A percentile compares a stretch with the other conserved stretches of the same genome.
These are phyloP conservation scores for Colletotrichum horii DNA, from an alignment of 2,329 filamentous ascomycete genomes.

Conservation along the genomic window DNA sequence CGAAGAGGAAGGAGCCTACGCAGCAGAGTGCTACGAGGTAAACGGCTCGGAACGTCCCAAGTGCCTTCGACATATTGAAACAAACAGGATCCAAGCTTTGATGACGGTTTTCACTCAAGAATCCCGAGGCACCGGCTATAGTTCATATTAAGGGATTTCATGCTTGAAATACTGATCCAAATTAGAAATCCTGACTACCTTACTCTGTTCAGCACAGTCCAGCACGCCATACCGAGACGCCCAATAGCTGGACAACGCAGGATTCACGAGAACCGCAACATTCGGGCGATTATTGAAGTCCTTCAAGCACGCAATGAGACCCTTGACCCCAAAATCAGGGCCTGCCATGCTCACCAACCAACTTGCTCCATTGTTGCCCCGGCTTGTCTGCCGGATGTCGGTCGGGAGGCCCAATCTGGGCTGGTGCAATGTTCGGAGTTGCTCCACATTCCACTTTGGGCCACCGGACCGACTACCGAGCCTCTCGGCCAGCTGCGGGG, in stretches of 20 bases:
- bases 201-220: background rate
- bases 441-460: background rate
- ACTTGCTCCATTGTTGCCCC: background rate
- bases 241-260: background rate
- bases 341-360: background rate
- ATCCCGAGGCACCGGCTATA: background rate
- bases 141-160: background rate
- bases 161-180: background rate
- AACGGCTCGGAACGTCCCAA: constrained; percentile 41
- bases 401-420: background rate
- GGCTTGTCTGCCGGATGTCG: background rate
- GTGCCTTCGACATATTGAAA: background rate
- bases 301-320: constrained; percentile 1
- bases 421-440: background rate
- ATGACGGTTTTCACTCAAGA: background rate
- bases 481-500: background rate
- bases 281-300: background rate
- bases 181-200: too few relatives aligned
- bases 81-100: background rate
- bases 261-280: background rate
- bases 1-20: constrained; percentile 43
- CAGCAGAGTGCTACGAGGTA: constrained; percentile 43
- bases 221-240: background rate
- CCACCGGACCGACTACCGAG: constrained; percentile 15
- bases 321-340: background rate